A percentile compares a stretch with the other conserved stretches of the same genome.
phyloP scores from a whole-genome alignment of 352 stramenopile genomes.

The Globisporangium middletonii region DNA sequence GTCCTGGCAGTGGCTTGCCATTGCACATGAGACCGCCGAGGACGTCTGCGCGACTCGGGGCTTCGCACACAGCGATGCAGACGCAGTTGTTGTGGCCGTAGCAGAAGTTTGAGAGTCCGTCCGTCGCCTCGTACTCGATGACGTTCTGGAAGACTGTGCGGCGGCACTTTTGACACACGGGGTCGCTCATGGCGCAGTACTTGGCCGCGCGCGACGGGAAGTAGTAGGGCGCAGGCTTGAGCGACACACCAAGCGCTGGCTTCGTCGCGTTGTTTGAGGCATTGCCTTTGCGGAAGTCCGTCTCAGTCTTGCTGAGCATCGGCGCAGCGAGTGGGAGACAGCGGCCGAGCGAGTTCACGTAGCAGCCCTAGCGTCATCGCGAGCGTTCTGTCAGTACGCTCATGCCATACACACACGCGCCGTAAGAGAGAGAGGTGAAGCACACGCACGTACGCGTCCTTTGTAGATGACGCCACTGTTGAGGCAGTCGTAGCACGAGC shows the following conservation, averaged over 20 bases:
- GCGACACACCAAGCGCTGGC: constrained; percentile 6
- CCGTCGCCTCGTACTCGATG: constrained; percentile 32
- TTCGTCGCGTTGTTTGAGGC: constrained; percentile 9
- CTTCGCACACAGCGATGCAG: constrained; percentile 40
- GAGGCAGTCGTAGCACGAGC: constrained; percentile 47
- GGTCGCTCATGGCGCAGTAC: constrained; percentile 34
- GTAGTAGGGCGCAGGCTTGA: constrained; percentile 12
- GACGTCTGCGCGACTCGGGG: constrained; percentile 15
- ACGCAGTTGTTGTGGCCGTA: constrained; percentile 31
- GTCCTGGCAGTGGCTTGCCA: constrained; percentile 3
- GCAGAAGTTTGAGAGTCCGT: constrained; percentile 29
- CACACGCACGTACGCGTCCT: constrained; percentile 8
- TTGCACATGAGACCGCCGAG: constrained; percentile 28
- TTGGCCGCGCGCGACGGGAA: constrained; percentile 22
- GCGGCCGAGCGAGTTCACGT: constrained; percentile 11
- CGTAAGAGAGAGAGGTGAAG: constrained; percentile 14
- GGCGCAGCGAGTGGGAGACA: constrained; percentile 8
- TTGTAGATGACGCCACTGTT: constrained; percentile 22
- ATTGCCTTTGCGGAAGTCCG: constrained; percentile 27
- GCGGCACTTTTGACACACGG: constrained; percentile 27
- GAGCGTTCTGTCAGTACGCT: neutral
- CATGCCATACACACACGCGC: neutral
- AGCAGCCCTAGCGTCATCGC: constrained; percentile 8
- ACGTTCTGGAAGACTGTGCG: constrained; percentile 28
- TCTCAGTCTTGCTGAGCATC: constrained; percentile 8